These are phyloP conservation scores for Carex myosuroides DNA, from an alignment of 176 grass and related monocot species.

Conservation along the genomic window DNA sequence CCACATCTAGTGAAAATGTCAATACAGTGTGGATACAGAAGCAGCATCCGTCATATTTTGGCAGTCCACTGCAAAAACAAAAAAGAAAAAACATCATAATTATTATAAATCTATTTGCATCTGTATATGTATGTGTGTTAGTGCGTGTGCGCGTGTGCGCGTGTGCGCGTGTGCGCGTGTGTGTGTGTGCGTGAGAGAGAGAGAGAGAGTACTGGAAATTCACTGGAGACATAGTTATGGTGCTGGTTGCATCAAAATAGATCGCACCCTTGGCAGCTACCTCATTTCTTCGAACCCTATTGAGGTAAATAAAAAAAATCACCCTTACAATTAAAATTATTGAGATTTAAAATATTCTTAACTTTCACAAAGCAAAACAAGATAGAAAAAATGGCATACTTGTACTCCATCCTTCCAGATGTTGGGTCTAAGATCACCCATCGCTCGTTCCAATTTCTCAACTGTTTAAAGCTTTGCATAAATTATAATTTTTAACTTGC, in stretches of 20 bases:
- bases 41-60: constrained; percentile 92
- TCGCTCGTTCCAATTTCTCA: constrained; percentile 94
- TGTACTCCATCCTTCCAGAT: constrained; percentile 99
- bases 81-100: constrained; percentile 25
- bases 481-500: constrained; percentile 8
- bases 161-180: background rate
- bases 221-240: constrained; percentile 86
- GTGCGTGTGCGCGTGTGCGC: background rate
- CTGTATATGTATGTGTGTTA: background rate
- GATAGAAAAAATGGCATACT: constrained; percentile 39
- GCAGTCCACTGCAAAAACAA: constrained; percentile 54
- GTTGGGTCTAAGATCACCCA: constrained; percentile 96
- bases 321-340: background rate
- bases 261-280: constrained; percentile 65
- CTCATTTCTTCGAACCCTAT: constrained; percentile 74
- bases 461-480: constrained; percentile 34
- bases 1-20: background rate
- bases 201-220: constrained; percentile 76
- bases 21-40: constrained; percentile 73
- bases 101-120: background rate
- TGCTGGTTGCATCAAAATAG: constrained; percentile 87
- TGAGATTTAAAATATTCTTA: constrained; percentile 8
- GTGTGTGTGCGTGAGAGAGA: background rate
- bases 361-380: background rate
- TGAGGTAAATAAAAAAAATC: constrained; percentile 11